Evolutionary conservation across 345 rosid genomes (phyloP).

Genomic region (Sonneratia caseolaris): DNA sequence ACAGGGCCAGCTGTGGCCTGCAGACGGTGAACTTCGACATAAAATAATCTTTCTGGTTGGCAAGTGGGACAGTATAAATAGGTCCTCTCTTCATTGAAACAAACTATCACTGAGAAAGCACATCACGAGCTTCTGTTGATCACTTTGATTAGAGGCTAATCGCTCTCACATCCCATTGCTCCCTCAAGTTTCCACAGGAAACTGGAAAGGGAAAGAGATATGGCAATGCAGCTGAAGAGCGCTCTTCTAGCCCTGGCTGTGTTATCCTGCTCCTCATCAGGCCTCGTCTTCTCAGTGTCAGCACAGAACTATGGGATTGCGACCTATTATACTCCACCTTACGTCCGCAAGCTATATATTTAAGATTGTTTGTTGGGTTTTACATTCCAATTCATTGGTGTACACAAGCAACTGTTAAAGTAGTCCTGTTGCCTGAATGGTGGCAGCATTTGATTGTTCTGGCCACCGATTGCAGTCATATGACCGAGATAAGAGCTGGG

Average conservation of each 20-base stretch:
- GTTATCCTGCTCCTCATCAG: background rate
- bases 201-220: background rate
- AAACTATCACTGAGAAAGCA: background rate
- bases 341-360: slow-evolving; percentile 3
- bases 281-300: background rate
- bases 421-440: too few relatives aligned
- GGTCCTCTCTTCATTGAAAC: background rate
- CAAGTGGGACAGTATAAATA: background rate
- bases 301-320: background rate
- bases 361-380: background rate
- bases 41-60: background rate
- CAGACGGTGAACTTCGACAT: too few relatives aligned
- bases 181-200: too few relatives aligned
- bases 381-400: background rate
- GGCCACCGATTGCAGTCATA: too few relatives aligned
- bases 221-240: background rate
- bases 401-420: too few relatives aligned
- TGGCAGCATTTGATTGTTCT: too few relatives aligned
- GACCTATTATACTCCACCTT: slow-evolving; percentile 5
- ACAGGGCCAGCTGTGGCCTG: too few relatives aligned
- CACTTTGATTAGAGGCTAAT: background rate
- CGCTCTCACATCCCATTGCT: background rate
- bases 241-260: background rate
- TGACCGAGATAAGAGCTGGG: background rate
- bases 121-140: background rate